These are phyloP conservation scores for Nannizziopsis arthrosporioides DNA, from an alignment of 2,329 filamentous ascomycete species.

Conservation along the genomic window DNA sequence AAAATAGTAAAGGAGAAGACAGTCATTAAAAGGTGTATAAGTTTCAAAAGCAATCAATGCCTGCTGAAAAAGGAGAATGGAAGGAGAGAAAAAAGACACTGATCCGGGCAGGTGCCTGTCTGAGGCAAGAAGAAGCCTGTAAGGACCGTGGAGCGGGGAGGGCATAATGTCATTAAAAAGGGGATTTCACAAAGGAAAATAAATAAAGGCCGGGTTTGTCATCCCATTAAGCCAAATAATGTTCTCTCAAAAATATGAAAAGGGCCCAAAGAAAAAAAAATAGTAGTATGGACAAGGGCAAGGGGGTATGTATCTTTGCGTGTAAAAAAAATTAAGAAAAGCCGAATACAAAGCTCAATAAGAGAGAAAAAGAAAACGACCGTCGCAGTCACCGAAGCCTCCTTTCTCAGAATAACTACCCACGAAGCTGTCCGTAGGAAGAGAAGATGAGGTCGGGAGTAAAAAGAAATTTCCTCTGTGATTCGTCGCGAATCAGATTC, in stretches of 20 bases:
- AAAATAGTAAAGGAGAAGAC: conserved; percentile 8
- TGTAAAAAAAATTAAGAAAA: not conserved
- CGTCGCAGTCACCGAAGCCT: not conserved
- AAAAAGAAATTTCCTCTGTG: not conserved
- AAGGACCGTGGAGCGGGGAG: not conserved
- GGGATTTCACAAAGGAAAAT: not conserved
- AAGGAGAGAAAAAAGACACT: not conserved
- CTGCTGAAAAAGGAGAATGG: conserved; percentile 11
- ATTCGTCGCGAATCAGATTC: conserved; percentile 3
- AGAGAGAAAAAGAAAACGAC: not conserved
- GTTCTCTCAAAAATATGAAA: not conserved
- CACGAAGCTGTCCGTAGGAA: not conserved
- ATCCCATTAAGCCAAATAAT: no score
- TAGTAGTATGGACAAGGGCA: not conserved
- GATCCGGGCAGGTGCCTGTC: conserved; percentile 11
- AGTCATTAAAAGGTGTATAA: not conserved
- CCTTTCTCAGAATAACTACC: not conserved
- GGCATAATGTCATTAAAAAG: conserved; percentile 12
- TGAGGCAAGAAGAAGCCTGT: conserved; percentile 3
- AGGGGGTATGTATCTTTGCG: not conserved
- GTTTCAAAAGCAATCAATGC: conserved; percentile 1
- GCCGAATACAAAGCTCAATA: not conserved
- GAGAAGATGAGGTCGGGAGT: no score
- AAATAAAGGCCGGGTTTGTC: no score
- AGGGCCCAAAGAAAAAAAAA: not conserved